A percentile compares a stretch with the other conserved stretches of the same genome.
Evolutionary conservation across 1,284 basidiomycete genomes (phyloP).

Genomic region (Ganoderma sp.): DNA sequence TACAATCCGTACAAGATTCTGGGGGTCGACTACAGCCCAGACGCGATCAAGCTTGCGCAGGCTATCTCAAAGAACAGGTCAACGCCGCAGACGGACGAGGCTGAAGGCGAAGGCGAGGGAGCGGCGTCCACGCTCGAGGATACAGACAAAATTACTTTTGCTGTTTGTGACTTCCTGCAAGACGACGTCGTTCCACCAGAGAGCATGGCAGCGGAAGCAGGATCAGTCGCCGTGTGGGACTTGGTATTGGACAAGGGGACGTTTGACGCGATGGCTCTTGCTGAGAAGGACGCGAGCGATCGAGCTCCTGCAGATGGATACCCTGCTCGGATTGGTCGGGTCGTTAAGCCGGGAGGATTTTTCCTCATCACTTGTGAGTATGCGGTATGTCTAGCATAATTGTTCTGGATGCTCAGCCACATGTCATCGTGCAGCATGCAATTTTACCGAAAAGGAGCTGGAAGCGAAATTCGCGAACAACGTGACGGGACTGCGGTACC

Average conservation of each 20-base stretch:
- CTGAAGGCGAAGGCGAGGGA: constrained; percentile 14
- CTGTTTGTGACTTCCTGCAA: constrained; percentile 63
- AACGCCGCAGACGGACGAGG: constrained; percentile 11
- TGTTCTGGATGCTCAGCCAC: not conserved
- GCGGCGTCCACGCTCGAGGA: not conserved
- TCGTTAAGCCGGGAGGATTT: constrained; percentile 70
- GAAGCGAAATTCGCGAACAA: constrained; percentile 58
- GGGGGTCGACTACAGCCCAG: constrained; percentile 86
- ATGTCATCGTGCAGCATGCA: constrained; percentile 67
- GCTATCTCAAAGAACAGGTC: constrained; percentile 56
- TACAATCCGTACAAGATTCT: constrained; percentile 60
- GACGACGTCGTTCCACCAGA: constrained; percentile 46
- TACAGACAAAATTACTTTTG: constrained; percentile 53
- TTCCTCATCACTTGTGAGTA: constrained; percentile 85
- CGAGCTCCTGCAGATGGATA: constrained; percentile 65
- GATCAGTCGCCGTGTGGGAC: constrained; percentile 54
- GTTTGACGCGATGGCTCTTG: constrained; percentile 87
- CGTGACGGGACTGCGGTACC: constrained; percentile 60
- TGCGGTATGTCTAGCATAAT: constrained; percentile 15
- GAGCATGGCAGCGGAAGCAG: constrained; percentile 26
- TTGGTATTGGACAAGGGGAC: constrained; percentile 82
- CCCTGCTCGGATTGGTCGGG: constrained; percentile 59
- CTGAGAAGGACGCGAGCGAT: constrained; percentile 63
- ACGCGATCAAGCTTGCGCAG: constrained; percentile 67
- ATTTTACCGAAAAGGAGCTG: constrained; percentile 88